phyloP scores from a whole-genome alignment of 2,329 filamentous ascomycete species.

The Colletotrichum musicola region DNA sequence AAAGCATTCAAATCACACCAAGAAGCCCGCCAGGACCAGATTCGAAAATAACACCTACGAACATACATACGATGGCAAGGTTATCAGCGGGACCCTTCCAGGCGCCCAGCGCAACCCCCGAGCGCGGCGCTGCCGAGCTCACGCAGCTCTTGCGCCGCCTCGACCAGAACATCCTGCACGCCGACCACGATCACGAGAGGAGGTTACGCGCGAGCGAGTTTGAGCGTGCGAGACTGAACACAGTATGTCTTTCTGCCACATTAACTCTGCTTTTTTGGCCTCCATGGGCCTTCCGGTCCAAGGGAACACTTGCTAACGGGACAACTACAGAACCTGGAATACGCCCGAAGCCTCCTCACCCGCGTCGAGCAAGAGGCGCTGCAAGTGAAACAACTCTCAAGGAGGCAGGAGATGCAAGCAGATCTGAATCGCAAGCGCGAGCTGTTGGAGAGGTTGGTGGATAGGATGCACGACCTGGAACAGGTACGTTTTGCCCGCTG shows the following conservation, averaged over 20 bases:
- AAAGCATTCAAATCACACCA: no score
- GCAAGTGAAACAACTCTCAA: constrained; percentile 68
- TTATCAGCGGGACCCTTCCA: constrained; percentile 23
- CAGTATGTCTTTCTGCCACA: constrained; percentile 47
- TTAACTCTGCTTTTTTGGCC: no score
- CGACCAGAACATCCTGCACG: constrained; percentile 73
- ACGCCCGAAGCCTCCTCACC: constrained; percentile 76
- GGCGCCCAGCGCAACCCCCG: constrained; percentile 40
- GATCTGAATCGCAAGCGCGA: constrained; percentile 76
- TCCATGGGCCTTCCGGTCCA: no score
- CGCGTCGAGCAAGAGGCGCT: constrained; percentile 78
- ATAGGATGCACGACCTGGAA: constrained; percentile 76
- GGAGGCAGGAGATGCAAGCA: constrained; percentile 71
- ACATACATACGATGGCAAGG: constrained; percentile 29
- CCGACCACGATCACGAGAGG: constrained; percentile 69
- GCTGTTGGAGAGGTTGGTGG: constrained; percentile 73
- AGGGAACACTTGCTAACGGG: not conserved
- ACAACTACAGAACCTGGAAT: constrained; percentile 70
- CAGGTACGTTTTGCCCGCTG: constrained; percentile 59
- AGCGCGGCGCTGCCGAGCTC: constrained; percentile 62
- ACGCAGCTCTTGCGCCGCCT: constrained; percentile 74
- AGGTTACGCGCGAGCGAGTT: constrained; percentile 72
- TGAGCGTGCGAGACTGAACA: constrained; percentile 65
- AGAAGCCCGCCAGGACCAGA: not conserved
- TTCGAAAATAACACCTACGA: not conserved